These are phyloP conservation scores for Rhytidhysteron rufulum DNA, from an alignment of 2,329 filamentous ascomycete species.

Conservation along the genomic window DNA sequence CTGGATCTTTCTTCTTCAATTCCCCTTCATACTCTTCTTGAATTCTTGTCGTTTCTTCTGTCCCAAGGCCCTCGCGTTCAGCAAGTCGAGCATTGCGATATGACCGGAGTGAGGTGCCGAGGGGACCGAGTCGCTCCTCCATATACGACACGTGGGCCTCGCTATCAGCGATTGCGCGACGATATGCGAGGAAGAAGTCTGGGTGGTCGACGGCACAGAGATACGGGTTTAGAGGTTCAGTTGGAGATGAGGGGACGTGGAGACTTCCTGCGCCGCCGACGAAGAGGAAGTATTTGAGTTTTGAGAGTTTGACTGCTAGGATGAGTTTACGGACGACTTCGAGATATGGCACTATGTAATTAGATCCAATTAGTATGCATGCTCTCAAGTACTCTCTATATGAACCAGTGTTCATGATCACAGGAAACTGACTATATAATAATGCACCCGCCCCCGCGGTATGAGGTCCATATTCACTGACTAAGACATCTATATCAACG, in stretches of 20 bases:
- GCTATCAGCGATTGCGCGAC: conserved; percentile 30
- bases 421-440: conserved; percentile 25
- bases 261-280: conserved; percentile 32
- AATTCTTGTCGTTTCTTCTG: conserved; percentile 9
- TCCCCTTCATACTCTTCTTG: conserved; percentile 22
- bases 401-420: too few relatives aligned
- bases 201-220: conserved; percentile 26
- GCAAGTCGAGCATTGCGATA: conserved; percentile 26
- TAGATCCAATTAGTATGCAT: neutral
- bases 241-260: conserved; percentile 19
- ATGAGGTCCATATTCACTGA: conserved; percentile 32
- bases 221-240: neutral
- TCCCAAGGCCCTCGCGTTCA: conserved; percentile 10
- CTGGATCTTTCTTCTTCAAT: conserved; percentile 21
- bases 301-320: conserved; percentile 24
- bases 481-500: conserved; percentile 25
- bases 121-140: conserved; percentile 30
- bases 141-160: conserved; percentile 32
- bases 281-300: conserved; percentile 29
- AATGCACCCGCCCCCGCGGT: conserved; percentile 23
- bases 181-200: conserved; percentile 32
- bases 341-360: conserved; percentile 27
- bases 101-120: conserved; percentile 20
- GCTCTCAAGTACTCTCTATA: too few relatives aligned
- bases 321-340: conserved; percentile 32